Base-by-base conservation (phyloP, 495 filamentous ascomycete species). In the Evansstolkia leycettana region DNA sequence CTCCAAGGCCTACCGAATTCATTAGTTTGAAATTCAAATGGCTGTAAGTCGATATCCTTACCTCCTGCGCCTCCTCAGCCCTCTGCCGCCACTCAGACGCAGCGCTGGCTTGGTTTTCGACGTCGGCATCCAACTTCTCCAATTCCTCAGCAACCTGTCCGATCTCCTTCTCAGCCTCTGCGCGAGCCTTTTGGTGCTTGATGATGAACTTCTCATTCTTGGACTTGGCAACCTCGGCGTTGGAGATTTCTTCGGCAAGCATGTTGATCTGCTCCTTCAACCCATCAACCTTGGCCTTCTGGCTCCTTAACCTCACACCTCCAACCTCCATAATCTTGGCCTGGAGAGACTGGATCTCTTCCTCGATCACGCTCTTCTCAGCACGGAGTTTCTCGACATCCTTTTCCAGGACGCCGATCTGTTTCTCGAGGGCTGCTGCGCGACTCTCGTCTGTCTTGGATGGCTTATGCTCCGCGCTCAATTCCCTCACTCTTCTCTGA, bases 311-410 rank as follows among this genome's bases (percentile, higher is more conserved):
- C 52, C 82, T 80, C 29, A 95, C 87, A 60, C 90, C 90, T 40
- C 90, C 90, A 36, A 92, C 78, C 58, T 94, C 81, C 89, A 96
- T 95, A 47, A 98, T 96, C 65, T 90, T 92, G 65, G 84, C 80
- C 54, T 96, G 88, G 13, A 98, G 68, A 1, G 62, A 65, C 57
- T 90, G 84, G 45, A 98, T 94, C 54, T 94, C 90, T 26, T 80
- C 76, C 46, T 98, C 92, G 14, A 94, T 77, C 17, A 76, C 84
- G 11, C 79, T 67, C 26, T 82, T 94, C 54, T 95, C 84, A 14
- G 69, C 61, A 36, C 80, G 80, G 7, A 96, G 69, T 42, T 81
- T 83, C 24, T 80, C 74, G 14, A 94, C 72, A 45, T 96, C 84
- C 31, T 76, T 69, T 43, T 85, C 73, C 27, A 93, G 58, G 31